A percentile compares a stretch with the other conserved stretches of the same genome.
Evolutionary conservation across 2,329 filamentous ascomycete species (phyloP).

Genomic region (Tympanopsis confertula): DNA sequence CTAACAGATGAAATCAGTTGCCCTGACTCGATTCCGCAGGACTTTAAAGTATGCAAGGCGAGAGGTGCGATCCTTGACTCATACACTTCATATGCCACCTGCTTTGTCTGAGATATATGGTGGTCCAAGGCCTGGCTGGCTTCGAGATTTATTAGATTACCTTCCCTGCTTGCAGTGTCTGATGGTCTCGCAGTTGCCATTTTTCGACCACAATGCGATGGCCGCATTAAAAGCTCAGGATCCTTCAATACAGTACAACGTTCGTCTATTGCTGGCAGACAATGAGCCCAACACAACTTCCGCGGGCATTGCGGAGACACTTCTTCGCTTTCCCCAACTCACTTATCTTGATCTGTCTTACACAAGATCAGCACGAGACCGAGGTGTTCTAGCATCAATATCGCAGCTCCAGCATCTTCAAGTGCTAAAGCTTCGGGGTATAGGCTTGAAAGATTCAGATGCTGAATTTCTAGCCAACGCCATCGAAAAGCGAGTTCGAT

Average conservation of each 20-base stretch:
- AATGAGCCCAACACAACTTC: conserved; percentile 46
- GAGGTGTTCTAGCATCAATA: conserved; percentile 31
- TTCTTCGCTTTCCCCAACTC: conserved; percentile 34
- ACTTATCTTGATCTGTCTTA: not conserved
- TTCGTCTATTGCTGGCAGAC: conserved; percentile 40
- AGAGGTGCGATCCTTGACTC: conserved; percentile 40
- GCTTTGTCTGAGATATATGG: conserved; percentile 49
- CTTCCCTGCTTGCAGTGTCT: conserved; percentile 46
- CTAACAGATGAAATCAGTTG: conserved; percentile 23
- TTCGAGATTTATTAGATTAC: conserved; percentile 43
- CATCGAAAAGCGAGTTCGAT: conserved; percentile 37
- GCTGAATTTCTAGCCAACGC: conserved; percentile 36
- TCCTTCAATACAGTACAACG: not conserved
- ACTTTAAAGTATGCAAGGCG: conserved; percentile 39
- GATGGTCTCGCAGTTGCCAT: conserved; percentile 44
- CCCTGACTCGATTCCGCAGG: conserved; percentile 45
- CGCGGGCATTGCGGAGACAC: conserved; percentile 33
- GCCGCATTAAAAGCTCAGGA: conserved; percentile 22
- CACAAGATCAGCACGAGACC: conserved; percentile 28
- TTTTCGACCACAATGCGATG: conserved; percentile 49
- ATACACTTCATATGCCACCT: conserved; percentile 48
- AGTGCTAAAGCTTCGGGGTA: conserved; percentile 40
- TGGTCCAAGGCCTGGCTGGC: conserved; percentile 44
- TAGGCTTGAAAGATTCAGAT: conserved; percentile 39
- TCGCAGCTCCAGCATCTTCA: conserved; percentile 34